These are phyloP conservation scores for Rubia balearica DNA, from an alignment of 305 asterid species.

Conservation along the genomic window DNA sequence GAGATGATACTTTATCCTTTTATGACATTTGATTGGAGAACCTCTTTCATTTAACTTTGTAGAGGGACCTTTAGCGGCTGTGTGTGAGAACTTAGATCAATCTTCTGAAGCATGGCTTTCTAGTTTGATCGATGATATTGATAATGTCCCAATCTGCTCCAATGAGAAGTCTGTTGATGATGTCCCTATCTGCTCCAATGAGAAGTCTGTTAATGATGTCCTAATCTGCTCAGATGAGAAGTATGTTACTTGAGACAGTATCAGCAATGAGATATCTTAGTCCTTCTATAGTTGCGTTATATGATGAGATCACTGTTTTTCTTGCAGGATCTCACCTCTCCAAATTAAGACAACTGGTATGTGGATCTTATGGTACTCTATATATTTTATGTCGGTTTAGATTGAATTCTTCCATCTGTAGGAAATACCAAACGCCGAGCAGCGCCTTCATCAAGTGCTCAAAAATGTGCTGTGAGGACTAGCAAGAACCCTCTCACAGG, in stretches of 20 bases:
- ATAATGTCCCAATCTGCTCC: background rate
- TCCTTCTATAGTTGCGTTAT: background rate
- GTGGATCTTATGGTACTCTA: background rate
- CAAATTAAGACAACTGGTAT: conserved; percentile 21
- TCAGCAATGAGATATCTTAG: background rate
- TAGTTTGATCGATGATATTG: conserved; percentile 23
- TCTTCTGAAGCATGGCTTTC: conserved; percentile 34
- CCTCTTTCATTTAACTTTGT: conserved; percentile 5
- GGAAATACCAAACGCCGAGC: conserved; percentile 9
- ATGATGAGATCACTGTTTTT: background rate
- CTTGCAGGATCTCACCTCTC: conserved; percentile 17
- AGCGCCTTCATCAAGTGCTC: conserved; percentile 10
- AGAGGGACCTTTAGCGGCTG: conserved; percentile 24
- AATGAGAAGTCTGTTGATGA: background rate
- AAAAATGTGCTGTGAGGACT: conserved; percentile 7
- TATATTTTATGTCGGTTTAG: background rate
- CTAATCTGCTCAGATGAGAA: background rate
- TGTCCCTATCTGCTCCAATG: no score
- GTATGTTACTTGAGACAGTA: background rate
- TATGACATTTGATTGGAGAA: background rate
- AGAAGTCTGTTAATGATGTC: background rate
- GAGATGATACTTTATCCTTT: background rate
- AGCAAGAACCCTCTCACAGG: conserved; percentile 20
- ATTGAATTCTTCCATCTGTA: conserved; percentile 4
- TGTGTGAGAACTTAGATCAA: conserved; percentile 26